Percentiles rank a stretch among this genome's conserved stretches.
Evolutionary conservation across 1,139 yeast species (phyloP).

Genomic region (Suhomyces yuchorum): DNA sequence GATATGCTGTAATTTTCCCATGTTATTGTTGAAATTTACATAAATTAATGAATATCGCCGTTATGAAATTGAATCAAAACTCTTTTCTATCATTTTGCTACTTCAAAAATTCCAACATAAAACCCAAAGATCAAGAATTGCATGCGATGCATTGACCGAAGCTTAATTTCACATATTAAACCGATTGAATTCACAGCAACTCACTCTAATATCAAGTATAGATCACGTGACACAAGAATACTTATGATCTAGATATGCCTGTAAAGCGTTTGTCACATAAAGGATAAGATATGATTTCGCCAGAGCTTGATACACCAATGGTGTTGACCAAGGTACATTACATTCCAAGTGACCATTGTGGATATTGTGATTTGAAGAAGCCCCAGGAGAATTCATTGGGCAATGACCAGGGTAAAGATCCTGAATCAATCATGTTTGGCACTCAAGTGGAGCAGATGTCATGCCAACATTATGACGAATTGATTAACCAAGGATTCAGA

Average conservation of each 20-base stretch:
- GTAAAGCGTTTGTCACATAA: background rate
- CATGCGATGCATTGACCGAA: no score
- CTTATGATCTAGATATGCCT: background rate
- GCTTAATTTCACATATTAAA: no score
- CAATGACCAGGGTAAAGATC: conserved; percentile 19
- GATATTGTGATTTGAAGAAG: conserved; percentile 63
- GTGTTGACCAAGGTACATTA: conserved; percentile 9
- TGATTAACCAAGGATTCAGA: conserved; percentile 75
- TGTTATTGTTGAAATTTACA: no score
- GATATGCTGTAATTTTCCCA: no score
- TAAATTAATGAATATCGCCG: no score
- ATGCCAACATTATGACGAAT: conserved; percentile 55
- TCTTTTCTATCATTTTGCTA: no score
- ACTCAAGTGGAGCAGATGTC: conserved; percentile 50
- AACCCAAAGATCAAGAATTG: no score
- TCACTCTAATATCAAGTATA: no score
- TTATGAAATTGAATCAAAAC: no score
- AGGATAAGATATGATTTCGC: background rate
- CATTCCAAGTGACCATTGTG: conserved; percentile 40
- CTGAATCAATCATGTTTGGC: conserved; percentile 49
- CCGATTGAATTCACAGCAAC: no score
- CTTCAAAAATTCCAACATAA: no score
- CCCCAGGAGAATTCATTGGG: conserved; percentile 40
- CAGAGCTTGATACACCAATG: conserved; percentile 9
- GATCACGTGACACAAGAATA: background rate